Conservation (phyloP, 495 filamentous ascomycete species). For the Aspergillus coremiiformis region DNA sequence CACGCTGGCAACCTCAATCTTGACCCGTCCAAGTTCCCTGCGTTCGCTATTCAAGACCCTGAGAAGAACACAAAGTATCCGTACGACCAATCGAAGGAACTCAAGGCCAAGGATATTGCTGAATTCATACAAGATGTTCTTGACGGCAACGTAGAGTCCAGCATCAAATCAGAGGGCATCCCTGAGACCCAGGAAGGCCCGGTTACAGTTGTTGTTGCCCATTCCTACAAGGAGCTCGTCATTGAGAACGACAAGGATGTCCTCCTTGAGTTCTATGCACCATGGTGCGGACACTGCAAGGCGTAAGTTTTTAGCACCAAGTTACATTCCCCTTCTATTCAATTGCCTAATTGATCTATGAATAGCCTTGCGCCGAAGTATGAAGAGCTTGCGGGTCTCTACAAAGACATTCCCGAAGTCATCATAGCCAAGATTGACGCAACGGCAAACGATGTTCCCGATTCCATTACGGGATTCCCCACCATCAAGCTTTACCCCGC, state of each 20-base stretch:
- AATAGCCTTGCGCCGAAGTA: conserved; percentile 60
- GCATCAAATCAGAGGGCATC: conserved; percentile 96
- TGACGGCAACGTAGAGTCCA: conserved; percentile 81
- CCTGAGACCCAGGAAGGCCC: conserved; percentile 91
- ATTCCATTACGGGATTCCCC: conserved; percentile 95
- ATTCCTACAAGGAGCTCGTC: conserved; percentile 89
- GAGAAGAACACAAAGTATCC: conserved; percentile 97
- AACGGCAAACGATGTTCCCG: conserved; percentile 91
- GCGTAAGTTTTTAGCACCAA: conserved; percentile 40
- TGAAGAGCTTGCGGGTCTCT: conserved; percentile 77
- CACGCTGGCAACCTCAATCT: conserved; percentile 98
- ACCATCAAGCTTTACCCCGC: conserved; percentile 98
- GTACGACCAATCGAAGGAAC: conserved; percentile 75
- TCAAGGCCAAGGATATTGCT: conserved; percentile 67
- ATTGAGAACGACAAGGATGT: conserved; percentile 95
- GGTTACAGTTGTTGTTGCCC: conserved; percentile 83
- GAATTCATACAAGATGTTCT: conserved; percentile 84
- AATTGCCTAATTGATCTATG: conserved; percentile 11
- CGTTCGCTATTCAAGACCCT: conserved; percentile 96
- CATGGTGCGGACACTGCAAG: conserved; percentile 99
- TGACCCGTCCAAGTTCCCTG: conserved; percentile 87
- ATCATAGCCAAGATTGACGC: conserved; percentile 97
- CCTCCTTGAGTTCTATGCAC: conserved; percentile 96
- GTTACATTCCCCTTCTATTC: background rate
- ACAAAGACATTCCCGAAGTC: conserved; percentile 63